A percentile compares a stretch with the other conserved stretches of the same genome.
Evolutionary conservation across 768 basidiomycete species (phyloP).

Genomic region (Naganishia antarctica): DNA sequence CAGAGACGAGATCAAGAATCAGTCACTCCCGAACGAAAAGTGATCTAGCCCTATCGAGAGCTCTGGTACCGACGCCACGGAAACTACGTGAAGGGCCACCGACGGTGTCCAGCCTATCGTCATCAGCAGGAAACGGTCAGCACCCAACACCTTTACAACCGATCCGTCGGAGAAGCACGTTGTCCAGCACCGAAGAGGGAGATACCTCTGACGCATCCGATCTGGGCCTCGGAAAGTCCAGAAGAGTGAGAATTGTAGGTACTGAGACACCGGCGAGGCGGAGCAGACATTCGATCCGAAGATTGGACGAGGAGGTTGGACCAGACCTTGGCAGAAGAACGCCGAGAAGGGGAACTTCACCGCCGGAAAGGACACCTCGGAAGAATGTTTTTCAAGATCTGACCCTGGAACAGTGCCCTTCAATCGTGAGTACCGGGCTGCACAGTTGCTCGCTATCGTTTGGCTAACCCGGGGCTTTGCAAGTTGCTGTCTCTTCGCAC

Average conservation of each 20-base stretch:
- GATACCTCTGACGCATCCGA: constrained; percentile 8
- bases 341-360: neutral
- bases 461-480: no score
- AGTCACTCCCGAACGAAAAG: constrained; percentile 12
- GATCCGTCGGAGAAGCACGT: neutral
- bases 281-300: no score
- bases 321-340: neutral
- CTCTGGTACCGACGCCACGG: neutral
- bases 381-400: neutral
- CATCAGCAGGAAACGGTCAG: neutral
- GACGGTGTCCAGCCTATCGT: neutral
- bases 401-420: neutral
- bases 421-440: neutral
- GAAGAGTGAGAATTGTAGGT: neutral
- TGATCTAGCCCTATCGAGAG: neutral
- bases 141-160: neutral
- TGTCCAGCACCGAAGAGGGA: constrained; percentile 3
- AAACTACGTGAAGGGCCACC: neutral
- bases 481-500: constrained; percentile 8
- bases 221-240: neutral
- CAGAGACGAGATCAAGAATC: neutral
- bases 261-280: no score
- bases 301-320: no score
- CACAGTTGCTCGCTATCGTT: no score
- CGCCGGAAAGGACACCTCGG: neutral